Percentiles rank a stretch among this genome's conserved stretches.
Evolutionary conservation across 1,284 basidiomycete genomes (phyloP).

Genomic region (Ustilago trichophora): DNA sequence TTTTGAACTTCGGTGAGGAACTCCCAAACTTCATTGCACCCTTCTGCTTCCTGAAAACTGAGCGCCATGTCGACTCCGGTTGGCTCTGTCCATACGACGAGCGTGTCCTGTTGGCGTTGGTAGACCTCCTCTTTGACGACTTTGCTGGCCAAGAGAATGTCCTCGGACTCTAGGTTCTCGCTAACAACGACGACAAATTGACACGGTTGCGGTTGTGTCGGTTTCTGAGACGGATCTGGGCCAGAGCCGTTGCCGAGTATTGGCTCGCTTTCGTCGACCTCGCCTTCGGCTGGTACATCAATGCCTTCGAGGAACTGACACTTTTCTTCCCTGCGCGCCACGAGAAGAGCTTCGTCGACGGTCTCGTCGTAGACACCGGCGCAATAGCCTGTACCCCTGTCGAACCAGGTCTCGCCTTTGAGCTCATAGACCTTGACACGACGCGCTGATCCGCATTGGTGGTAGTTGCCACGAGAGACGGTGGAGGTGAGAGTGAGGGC

Average conservation of each 20-base stretch:
- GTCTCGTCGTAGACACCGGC: slow-evolving; percentile 65
- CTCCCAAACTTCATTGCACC: slow-evolving; percentile 95
- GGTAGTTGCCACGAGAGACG: slow-evolving; percentile 59
- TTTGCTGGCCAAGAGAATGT: slow-evolving; percentile 57
- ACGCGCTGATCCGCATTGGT: slow-evolving; percentile 65
- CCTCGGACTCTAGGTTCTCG: slow-evolving; percentile 60
- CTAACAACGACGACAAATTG: slow-evolving; percentile 62
- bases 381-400: slow-evolving; percentile 65
- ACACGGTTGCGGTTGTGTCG: slow-evolving; percentile 27
- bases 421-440: slow-evolving; percentile 65
- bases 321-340: slow-evolving; percentile 59
- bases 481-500: slow-evolving; percentile 56
- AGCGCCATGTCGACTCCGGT: slow-evolving; percentile 93
- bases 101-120: slow-evolving; percentile 75
- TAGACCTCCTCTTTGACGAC: slow-evolving; percentile 66
- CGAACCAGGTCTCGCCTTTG: slow-evolving; percentile 62
- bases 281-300: slow-evolving; percentile 30
- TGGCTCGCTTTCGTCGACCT: slow-evolving; percentile 29
- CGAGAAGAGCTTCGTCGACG: slow-evolving; percentile 62
- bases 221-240: slow-evolving; percentile 36
- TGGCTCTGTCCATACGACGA: slow-evolving; percentile 98
- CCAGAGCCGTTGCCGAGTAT: slow-evolving; percentile 48
- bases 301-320: slow-evolving; percentile 57
- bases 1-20: slow-evolving; percentile 95
- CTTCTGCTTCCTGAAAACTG: slow-evolving; percentile 95